Percentiles rank a stretch among this genome's conserved stretches.
Evolutionary conservation across 2,329 filamentous ascomycete genomes (phyloP).

Genomic region (Pseudogymnoascus sp.): DNA sequence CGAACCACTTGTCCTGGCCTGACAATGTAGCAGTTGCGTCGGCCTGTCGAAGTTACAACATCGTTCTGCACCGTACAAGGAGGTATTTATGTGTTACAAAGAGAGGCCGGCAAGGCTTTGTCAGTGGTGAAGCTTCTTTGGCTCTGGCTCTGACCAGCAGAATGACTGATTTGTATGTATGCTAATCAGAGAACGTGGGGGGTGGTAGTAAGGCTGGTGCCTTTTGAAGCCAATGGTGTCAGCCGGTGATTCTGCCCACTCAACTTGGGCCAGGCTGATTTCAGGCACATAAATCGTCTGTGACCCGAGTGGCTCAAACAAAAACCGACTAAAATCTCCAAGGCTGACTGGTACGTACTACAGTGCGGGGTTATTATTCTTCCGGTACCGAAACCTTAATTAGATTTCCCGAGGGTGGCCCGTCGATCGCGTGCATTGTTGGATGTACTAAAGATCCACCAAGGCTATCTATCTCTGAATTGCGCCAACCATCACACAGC

Average conservation of each 20-base stretch:
- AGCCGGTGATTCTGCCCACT: not conserved
- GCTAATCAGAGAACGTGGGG: not conserved
- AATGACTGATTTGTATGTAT: not conserved
- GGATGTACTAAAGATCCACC: conserved; percentile 2
- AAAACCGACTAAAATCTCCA: not conserved
- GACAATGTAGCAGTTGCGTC: not conserved
- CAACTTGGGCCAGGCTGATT: not conserved
- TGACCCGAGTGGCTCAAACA: not conserved
- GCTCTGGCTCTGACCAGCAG: not conserved
- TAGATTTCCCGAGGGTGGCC: not conserved
- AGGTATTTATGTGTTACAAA: not conserved
- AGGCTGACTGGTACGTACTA: not conserved
- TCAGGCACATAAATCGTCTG: not conserved
- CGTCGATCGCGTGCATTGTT: conserved; percentile 1
- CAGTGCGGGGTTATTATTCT: not conserved
- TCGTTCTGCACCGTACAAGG: not conserved
- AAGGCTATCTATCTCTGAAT: conserved; percentile 8
- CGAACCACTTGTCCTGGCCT: conserved; percentile 5
- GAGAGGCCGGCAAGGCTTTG: not conserved
- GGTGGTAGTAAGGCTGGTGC: not conserved
- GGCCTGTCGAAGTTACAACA: not conserved
- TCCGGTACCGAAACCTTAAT: conserved; percentile 4
- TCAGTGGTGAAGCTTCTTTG: not conserved
- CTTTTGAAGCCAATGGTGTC: not conserved
- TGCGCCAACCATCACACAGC: not conserved